Base-by-base conservation (phyloP, 306 rosid genomes). In the Psophocarpus tetragonolobus region DNA sequence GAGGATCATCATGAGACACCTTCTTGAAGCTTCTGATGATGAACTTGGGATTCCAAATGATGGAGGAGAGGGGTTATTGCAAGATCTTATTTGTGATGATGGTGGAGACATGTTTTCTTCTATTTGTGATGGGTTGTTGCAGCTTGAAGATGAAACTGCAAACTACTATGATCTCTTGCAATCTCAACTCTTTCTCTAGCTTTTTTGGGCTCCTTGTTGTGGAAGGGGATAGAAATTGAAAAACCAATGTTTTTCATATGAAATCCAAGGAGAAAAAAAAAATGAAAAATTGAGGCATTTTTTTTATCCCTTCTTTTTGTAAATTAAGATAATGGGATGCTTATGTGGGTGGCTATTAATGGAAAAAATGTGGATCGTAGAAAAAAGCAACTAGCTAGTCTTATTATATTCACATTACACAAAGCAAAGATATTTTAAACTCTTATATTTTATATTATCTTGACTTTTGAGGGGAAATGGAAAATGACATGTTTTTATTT, bases 1-100 rank as follows among this genome's bases (percentile, higher is more conserved):
- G 23, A 84, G 75, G 41, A 92, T 88, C 0, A 90, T 91, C 0
- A 90, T 91, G 90, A 87, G 91, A 51, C 96, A 81, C 64, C 97
- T 93, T 68, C 87, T 91, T 0, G 88, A 91, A 74, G 98, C 98
- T 62, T 91, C 98, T 0, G 98, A 93, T 51, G 97, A 91, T 48
- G 97, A 93, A 74, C 93, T 93, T 7, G 98, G 98, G 80, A 88
- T 93, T 62, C 98, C 98, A 36, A 85, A 81, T 8, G 58, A 45
- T n/a, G n/a, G n/a, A n/a, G n/a, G n/a, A n/a, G n/a, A n/a, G n/a
- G n/a, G n/a, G n/a, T n/a, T n/a, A n/a, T n/a, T n/a, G n/a, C n/a
- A n/a, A n/a, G n/a, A n/a, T n/a, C n/a, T n/a, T n/a, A n/a, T n/a
- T n/a, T n/a, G n/a, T n/a, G n/a, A n/a, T n/a, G n/a, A n/a, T n/a